Evolutionary conservation across 169 alveolate species (phyloP).

Genomic region (Plasmodium reichenowi): DNA sequence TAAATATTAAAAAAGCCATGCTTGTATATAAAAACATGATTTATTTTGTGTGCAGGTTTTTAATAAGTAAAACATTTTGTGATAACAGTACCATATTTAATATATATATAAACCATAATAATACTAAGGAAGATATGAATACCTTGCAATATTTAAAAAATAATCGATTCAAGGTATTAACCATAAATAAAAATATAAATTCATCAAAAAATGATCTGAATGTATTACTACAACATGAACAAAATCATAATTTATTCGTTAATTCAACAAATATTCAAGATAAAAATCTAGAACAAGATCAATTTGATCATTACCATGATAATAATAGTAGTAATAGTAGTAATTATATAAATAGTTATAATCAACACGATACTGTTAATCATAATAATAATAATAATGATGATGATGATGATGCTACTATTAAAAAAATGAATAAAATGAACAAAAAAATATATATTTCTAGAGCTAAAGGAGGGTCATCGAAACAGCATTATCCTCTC

Average conservation of each 20-base stretch:
- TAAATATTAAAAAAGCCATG: slow-evolving; percentile 18
- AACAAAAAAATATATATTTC: slow-evolving; percentile 17
- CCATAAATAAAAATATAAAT: neutral
- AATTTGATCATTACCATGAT: neutral
- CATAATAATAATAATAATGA: neutral
- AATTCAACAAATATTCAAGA: too few species aligned
- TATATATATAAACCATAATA: slow-evolving; percentile 16
- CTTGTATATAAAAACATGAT: slow-evolving; percentile 54
- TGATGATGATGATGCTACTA: neutral
- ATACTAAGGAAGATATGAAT: slow-evolving; percentile 10
- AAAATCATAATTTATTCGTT: too few species aligned
- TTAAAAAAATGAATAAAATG: neutral
- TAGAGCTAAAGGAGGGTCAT: neutral
- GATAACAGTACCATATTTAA: slow-evolving; percentile 75
- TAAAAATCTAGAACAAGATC: too few species aligned
- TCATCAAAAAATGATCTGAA: too few species aligned
- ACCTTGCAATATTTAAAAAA: slow-evolving; percentile 8
- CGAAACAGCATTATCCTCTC: slow-evolving; percentile 1
- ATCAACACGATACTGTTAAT: neutral
- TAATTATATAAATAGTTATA: neutral
- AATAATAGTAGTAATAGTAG: neutral
- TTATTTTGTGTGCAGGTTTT: slow-evolving; percentile 64
- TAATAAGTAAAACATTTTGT: slow-evolving; percentile 75
- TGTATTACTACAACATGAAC: too few species aligned
- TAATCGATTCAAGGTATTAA: slow-evolving; percentile 43